These are phyloP conservation scores for Thymus mandschuricus DNA, from an alignment of 257 asterid species.

Conservation along the genomic window DNA sequence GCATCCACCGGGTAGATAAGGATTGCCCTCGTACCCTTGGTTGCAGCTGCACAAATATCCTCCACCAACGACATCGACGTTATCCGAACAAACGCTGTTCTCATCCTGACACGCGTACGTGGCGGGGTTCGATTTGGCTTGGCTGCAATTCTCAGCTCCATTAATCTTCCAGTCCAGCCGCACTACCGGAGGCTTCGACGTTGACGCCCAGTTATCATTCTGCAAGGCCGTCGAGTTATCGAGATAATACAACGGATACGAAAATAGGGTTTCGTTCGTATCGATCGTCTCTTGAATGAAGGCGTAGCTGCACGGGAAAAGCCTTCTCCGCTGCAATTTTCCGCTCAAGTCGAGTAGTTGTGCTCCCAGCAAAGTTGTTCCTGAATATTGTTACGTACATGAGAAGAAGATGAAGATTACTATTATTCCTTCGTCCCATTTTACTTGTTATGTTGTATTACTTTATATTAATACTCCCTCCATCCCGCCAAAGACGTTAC, in stretches of 20 bases:
- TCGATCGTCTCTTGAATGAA: background rate
- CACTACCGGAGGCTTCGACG: background rate
- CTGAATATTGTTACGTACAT: no score
- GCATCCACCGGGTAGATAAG: background rate
- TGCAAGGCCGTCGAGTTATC: background rate
- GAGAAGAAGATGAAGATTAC: no score
- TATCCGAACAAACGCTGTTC: background rate
- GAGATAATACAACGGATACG: background rate
- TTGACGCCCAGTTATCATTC: background rate
- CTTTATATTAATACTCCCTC: no score
- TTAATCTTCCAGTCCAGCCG: background rate
- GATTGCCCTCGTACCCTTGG: conserved; percentile 13
- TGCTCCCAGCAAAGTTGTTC: background rate
- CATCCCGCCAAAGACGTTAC: no score
- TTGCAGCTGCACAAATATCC: conserved; percentile 8
- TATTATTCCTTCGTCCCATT: no score
- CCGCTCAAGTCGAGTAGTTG: background rate
- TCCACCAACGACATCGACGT: no score
- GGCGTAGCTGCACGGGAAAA: conserved; percentile 19
- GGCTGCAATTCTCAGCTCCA: background rate
- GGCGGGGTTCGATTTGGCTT: background rate
- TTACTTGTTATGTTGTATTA: no score
- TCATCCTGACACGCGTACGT: conserved; percentile 10
- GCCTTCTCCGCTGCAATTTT: background rate
- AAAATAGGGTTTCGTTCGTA: background rate